phyloP scores from a whole-genome alignment of 2,329 filamentous ascomycete genomes.

The Sclerotinia glacialis region DNA sequence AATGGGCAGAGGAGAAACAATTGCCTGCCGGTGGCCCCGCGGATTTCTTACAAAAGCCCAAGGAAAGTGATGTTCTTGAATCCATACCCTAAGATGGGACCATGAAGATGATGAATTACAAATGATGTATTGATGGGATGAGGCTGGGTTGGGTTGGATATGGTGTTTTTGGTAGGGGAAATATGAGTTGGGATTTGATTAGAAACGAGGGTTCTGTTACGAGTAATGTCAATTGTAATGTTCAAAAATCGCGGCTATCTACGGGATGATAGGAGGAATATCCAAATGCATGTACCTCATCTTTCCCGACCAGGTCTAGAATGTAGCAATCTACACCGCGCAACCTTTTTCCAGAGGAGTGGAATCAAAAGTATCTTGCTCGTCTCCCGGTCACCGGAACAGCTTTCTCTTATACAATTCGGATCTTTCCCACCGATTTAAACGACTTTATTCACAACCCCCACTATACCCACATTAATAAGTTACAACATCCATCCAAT shows the following conservation, averaged over 20 bases:
- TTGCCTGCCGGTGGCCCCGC: slow-evolving; percentile 34
- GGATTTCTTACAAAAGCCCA: slow-evolving; percentile 35
- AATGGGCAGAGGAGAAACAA: slow-evolving; percentile 52
- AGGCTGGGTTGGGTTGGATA: not conserved
- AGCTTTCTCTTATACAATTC: too few relatives aligned
- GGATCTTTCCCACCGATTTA: too few relatives aligned
- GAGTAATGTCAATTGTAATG: slow-evolving; percentile 10
- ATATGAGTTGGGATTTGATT: not conserved
- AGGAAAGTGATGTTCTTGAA: slow-evolving; percentile 27
- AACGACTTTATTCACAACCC: too few relatives aligned
- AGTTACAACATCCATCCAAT: too few relatives aligned
- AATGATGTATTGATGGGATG: not conserved
- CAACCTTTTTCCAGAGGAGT: too few relatives aligned
- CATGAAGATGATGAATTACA: not conserved
- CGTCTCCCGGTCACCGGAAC: too few relatives aligned
- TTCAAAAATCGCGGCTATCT: not conserved
- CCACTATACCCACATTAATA: too few relatives aligned
- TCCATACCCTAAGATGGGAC: not conserved
- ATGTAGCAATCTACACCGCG: too few relatives aligned
- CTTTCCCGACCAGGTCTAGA: not conserved
- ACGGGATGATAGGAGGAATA: not conserved
- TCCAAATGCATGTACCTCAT: not conserved
- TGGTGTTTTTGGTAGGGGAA: not conserved
- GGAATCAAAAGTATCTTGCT: too few relatives aligned
- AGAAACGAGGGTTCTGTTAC: not conserved